Conservation (phyloP, 1,139 yeast species). For the Yamadazyma trypodendri region DNA sequence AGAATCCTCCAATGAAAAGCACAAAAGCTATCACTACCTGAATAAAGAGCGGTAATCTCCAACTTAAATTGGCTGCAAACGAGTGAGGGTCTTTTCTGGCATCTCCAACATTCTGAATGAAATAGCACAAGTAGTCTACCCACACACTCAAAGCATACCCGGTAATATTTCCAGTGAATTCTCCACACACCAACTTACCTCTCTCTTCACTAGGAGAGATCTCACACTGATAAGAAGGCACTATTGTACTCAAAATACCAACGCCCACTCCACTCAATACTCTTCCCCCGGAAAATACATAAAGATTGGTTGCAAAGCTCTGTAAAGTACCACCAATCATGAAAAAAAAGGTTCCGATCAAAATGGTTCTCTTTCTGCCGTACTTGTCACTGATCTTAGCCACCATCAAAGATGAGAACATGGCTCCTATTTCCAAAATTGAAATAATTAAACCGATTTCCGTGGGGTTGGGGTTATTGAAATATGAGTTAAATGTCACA, state of each 20-base stretch:
- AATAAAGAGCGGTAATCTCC: slow-evolving; percentile 52
- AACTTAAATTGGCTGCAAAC: slow-evolving; percentile 46
- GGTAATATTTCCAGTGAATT: slow-evolving; percentile 52
- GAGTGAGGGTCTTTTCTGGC: slow-evolving; percentile 36
- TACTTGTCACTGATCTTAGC: slow-evolving; percentile 45
- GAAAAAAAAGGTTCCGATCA: slow-evolving; percentile 48
- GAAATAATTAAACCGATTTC: slow-evolving; percentile 52
- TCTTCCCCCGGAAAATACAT: slow-evolving; percentile 47
- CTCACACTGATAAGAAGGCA: slow-evolving; percentile 57
- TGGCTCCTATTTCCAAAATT: slow-evolving; percentile 53
- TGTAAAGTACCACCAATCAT: slow-evolving; percentile 53
- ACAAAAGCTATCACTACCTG: slow-evolving; percentile 49
- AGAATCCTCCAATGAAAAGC: slow-evolving; percentile 50
- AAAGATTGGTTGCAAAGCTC: slow-evolving; percentile 42
- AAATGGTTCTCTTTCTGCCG: slow-evolving; percentile 50
- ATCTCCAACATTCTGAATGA: slow-evolving; percentile 42
- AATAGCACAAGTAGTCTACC: slow-evolving; percentile 54
- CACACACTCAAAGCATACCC: slow-evolving; percentile 56
- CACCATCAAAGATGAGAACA: slow-evolving; percentile 46
- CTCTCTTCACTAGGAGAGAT: slow-evolving; percentile 55
- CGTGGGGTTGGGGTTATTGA: slow-evolving; percentile 44
- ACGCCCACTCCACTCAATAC: slow-evolving; percentile 54
- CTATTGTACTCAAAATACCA: slow-evolving; percentile 52
- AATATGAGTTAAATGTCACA: slow-evolving; percentile 43
- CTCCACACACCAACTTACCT: slow-evolving; percentile 55